Percentiles rank a stretch among this genome's conserved stretches.
Conservation (phyloP, 208 protist genomes). For the Trypanosoma avium region DNA sequence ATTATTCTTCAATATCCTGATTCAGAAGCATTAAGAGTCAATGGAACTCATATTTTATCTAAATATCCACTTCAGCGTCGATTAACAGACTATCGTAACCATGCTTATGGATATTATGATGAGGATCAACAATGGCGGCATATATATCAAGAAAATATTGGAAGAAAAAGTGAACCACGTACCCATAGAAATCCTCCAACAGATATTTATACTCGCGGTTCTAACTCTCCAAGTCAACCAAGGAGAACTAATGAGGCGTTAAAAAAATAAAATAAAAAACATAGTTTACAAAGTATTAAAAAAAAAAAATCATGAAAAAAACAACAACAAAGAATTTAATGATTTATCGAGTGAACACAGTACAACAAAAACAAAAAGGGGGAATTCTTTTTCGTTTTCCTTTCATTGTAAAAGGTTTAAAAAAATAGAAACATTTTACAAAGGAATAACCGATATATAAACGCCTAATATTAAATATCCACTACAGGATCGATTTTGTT, state of each 20-base stretch:
- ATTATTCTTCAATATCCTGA: background rate
- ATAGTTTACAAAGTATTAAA: no score
- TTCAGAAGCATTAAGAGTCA: background rate
- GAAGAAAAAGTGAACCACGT: slow-evolving; percentile 5
- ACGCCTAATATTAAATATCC: no score
- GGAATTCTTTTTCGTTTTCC: no score
- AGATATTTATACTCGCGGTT: background rate
- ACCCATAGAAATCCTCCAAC: background rate
- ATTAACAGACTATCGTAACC: background rate
- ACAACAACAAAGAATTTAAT: no score
- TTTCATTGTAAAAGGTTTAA: no score
- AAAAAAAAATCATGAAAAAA: no score
- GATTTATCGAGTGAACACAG: no score
- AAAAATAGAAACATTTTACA: no score
- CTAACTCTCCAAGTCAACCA: background rate
- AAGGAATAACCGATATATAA: no score
- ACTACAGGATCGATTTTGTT: slow-evolving; percentile 1
- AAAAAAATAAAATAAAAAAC: no score
- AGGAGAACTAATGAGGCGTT: background rate
- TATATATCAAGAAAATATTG: slow-evolving; percentile 6
- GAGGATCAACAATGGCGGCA: background rate
- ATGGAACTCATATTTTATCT: slow-evolving; percentile 14
- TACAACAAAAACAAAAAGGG: no score
- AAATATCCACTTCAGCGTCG: background rate
- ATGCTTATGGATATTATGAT: background rate